Evolutionary conservation across 2,329 filamentous ascomycete species (phyloP).

Genomic region (Huntiella savannae): DNA sequence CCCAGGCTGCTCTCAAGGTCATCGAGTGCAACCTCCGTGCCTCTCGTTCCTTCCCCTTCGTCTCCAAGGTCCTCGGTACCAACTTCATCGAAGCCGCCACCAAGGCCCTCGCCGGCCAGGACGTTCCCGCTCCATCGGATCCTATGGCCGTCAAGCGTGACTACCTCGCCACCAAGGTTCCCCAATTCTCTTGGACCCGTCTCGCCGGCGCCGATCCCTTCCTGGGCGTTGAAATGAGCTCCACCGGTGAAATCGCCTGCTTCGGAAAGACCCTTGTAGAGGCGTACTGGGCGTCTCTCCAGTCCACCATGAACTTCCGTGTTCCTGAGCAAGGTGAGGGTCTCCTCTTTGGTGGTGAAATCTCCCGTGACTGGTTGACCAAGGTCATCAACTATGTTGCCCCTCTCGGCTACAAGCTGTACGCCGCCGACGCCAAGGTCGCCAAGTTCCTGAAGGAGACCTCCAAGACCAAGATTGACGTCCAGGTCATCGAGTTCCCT

Average conservation of each 20-base stretch:
- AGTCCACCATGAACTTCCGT: constrained; percentile 91
- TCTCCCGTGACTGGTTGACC: constrained; percentile 49
- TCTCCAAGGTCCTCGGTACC: constrained; percentile 85
- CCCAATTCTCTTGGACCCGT: constrained; percentile 97
- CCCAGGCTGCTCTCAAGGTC: constrained; percentile 61
- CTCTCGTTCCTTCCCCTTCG: constrained; percentile 94
- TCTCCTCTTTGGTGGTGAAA: constrained; percentile 80
- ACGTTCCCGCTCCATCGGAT: constrained; percentile 70
- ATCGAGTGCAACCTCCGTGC: constrained; percentile 97
- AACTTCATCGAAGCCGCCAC: constrained; percentile 96
- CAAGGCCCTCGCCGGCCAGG: constrained; percentile 69
- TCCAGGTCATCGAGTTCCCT: constrained; percentile 92
- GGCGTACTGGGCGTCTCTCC: constrained; percentile 91
- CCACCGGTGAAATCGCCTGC: constrained; percentile 94
- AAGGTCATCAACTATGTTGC: constrained; percentile 71
- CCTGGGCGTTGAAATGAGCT: constrained; percentile 93
- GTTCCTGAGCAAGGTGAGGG: constrained; percentile 87
- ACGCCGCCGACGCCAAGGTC: constrained; percentile 61
- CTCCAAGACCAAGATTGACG: constrained; percentile 45
- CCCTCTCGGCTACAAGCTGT: constrained; percentile 88
- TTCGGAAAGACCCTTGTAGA: constrained; percentile 93
- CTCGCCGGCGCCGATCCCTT: constrained; percentile 93
- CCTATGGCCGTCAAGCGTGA: constrained; percentile 78
- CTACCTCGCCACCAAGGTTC: constrained; percentile 92
- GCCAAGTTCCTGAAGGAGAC: constrained; percentile 65